These are phyloP conservation scores for Balakata baccata DNA, from an alignment of 345 rosid genomes.

Conservation along the genomic window DNA sequence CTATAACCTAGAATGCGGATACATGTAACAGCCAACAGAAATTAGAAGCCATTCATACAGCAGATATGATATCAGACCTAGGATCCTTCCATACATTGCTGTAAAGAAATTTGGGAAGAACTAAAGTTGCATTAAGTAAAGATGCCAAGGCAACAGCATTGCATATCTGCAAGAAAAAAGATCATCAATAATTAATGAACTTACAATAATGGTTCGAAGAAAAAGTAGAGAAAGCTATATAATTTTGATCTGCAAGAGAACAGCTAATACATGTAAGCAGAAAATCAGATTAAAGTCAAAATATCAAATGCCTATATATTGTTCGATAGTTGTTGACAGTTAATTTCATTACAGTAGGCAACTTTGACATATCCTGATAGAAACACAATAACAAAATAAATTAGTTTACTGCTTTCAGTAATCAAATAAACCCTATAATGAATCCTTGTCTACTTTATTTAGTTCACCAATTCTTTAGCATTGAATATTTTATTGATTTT, in stretches of 20 bases:
- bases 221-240: not conserved
- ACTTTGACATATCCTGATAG: not conserved
- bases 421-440: not conserved
- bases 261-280: not conserved
- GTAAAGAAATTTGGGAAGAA: constrained; percentile 80
- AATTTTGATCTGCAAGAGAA: constrained; percentile 1
- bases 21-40: not conserved
- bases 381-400: not conserved
- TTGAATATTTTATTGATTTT: no score
- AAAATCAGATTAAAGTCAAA: not conserved
- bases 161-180: constrained; percentile 55
- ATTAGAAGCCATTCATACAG: not conserved
- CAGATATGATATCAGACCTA: constrained; percentile 47
- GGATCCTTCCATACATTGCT: constrained; percentile 99
- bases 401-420: not conserved
- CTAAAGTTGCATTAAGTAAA: constrained; percentile 70
- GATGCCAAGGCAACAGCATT: constrained; percentile 79
- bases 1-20: no score
- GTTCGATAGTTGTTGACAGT: not conserved
- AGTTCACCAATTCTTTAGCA: not conserved
- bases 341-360: not conserved
- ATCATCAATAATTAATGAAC: not conserved
- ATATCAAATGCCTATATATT: not conserved
- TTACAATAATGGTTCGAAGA: constrained; percentile 2
- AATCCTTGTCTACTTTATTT: not conserved